These are phyloP conservation scores for Mimosa pudica DNA, from an alignment of 306 rosid species.

Conservation along the genomic window DNA sequence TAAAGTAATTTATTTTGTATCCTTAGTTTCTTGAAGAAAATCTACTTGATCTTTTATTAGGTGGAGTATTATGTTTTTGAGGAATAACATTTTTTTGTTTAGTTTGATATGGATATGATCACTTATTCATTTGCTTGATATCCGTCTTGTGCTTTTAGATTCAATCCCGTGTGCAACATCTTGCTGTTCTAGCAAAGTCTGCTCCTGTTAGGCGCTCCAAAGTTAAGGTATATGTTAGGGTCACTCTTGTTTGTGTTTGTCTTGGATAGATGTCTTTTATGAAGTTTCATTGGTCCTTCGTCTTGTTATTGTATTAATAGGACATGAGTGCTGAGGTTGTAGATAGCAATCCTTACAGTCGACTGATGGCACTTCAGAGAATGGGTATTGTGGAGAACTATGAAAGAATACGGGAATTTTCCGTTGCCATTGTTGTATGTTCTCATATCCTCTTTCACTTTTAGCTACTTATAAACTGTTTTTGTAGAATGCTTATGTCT, in stretches of 20 bases:
- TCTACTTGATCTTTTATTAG: no score
- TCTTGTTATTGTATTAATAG: slow-evolving; percentile 50
- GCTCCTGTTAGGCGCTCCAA: slow-evolving; percentile 66
- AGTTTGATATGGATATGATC: background rate
- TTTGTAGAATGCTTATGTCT: background rate
- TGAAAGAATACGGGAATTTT: slow-evolving; percentile 90
- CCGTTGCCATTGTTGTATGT: slow-evolving; percentile 96
- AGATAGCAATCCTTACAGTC: slow-evolving; percentile 94
- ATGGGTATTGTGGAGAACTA: slow-evolving; percentile 96
- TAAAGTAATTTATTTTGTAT: no score
- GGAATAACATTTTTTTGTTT: background rate
- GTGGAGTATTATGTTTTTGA: background rate
- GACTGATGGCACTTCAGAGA: slow-evolving; percentile 99
- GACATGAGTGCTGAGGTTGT: slow-evolving; percentile 97
- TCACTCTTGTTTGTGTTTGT: background rate
- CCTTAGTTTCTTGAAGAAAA: no score
- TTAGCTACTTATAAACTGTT: slow-evolving; percentile 10
- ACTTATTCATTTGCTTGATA: slow-evolving; percentile 15
- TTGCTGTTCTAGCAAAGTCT: slow-evolving; percentile 54
- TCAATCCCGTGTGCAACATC: slow-evolving; percentile 60
- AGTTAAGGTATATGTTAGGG: slow-evolving; percentile 66
- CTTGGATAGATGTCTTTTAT: slow-evolving; percentile 13
- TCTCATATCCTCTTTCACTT: slow-evolving; percentile 49
- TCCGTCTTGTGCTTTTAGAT: slow-evolving; percentile 48
- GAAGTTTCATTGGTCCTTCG: slow-evolving; percentile 15